phyloP scores from a whole-genome alignment of 768 basidiomycete genomes.

The Hemileccinum rubropunctum region DNA sequence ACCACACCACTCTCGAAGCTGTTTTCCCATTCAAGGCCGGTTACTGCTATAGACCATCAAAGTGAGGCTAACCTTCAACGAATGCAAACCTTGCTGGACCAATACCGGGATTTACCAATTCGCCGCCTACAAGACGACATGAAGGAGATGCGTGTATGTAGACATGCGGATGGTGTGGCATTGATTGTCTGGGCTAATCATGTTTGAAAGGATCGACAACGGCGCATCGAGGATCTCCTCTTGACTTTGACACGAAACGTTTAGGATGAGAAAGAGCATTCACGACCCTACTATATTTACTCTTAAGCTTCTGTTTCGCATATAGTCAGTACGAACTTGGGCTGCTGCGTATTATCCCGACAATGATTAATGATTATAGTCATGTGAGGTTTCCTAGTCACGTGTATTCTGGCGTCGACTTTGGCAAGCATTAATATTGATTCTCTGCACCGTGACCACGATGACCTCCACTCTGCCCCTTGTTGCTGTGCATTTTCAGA shows the following conservation, averaged over 20 bases:
- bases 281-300: background rate
- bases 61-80: constrained; percentile 46
- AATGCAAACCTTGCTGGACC: constrained; percentile 62
- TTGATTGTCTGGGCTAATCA: constrained; percentile 1
- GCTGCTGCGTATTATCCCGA: background rate
- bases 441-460: too few species aligned
- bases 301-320: background rate
- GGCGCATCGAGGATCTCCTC: constrained; percentile 71
- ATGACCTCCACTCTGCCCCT: constrained; percentile 51
- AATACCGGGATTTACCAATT: constrained; percentile 61
- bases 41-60: constrained; percentile 25
- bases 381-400: background rate
- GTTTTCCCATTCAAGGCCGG: constrained; percentile 23
- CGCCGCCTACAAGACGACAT: constrained; percentile 72
- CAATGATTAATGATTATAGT: background rate
- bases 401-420: background rate
- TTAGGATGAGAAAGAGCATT: constrained; percentile 37
- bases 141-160: constrained; percentile 72
- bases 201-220: constrained; percentile 59
- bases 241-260: constrained; percentile 66
- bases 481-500: too few species aligned
- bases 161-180: background rate
- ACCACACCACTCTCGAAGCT: constrained; percentile 27
- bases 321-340: background rate
- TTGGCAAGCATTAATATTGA: too few species aligned